Conservation (phyloP, 345 rosid genomes). For the Gossypium sturtianum region DNA sequence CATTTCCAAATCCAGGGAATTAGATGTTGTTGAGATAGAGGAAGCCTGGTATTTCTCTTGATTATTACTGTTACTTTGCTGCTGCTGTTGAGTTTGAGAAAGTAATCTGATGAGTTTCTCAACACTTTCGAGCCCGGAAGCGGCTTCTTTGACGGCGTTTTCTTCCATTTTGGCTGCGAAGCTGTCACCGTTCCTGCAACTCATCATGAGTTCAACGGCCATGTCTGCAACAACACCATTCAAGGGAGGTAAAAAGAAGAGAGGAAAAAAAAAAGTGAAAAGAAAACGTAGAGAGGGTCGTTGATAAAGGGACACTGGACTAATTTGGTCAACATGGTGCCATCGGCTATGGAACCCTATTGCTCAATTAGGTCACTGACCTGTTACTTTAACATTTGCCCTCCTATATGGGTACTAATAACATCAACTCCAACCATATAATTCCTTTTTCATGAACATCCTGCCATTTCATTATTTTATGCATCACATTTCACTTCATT, state of each 20-base stretch:
- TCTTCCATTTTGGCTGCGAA: constrained; percentile 43
- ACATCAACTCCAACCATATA: constrained; percentile 14
- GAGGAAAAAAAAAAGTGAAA: background rate
- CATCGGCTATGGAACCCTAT: constrained; percentile 20
- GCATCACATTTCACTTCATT: too few species aligned
- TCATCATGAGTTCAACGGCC: constrained; percentile 56
- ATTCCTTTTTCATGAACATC: too few species aligned
- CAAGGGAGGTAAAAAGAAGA: background rate
- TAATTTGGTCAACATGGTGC: constrained; percentile 34
- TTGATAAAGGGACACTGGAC: constrained; percentile 30
- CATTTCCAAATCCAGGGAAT: constrained; percentile 37
- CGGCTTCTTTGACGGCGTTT: constrained; percentile 71
- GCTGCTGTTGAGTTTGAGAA: constrained; percentile 34
- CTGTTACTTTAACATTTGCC: constrained; percentile 26
- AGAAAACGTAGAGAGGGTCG: constrained; percentile 11
- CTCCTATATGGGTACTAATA: constrained; percentile 27
- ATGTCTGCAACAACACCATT: constrained; percentile 27
- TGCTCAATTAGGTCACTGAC: constrained; percentile 20
- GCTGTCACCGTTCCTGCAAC: constrained; percentile 28
- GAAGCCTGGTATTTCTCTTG: constrained; percentile 22
- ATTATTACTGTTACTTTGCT: background rate
- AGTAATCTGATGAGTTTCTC: constrained; percentile 68
- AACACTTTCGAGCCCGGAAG: constrained; percentile 73
- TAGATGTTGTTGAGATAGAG: constrained; percentile 15
- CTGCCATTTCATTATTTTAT: too few species aligned